Percentiles rank a stretch among this genome's conserved stretches.
phyloP scores from a whole-genome alignment of 2,329 filamentous ascomycete genomes.

The Exophiala bonariae region DNA sequence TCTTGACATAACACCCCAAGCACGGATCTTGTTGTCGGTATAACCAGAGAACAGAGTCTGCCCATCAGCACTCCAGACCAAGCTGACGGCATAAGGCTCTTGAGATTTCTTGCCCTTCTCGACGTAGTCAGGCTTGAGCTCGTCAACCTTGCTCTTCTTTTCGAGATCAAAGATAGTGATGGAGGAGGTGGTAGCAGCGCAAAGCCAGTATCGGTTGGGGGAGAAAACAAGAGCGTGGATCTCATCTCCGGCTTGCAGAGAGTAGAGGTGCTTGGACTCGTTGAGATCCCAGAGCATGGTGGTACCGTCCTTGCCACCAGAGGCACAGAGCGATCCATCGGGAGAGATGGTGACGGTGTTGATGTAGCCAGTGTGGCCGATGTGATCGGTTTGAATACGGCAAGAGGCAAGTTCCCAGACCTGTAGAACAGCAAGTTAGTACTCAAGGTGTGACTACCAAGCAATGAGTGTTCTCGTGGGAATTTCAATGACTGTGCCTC shows the following conservation, averaged over 20 bases:
- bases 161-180: conserved; percentile 99
- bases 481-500: conserved; percentile 47
- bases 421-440: conserved; percentile 47
- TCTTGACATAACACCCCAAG: conserved; percentile 96
- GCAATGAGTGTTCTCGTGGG: background rate
- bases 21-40: conserved; percentile 99
- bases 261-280: conserved; percentile 99
- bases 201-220: conserved; percentile 99
- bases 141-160: conserved; percentile 89
- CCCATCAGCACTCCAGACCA: conserved; percentile 97
- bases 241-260: conserved; percentile 98
- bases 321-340: conserved; percentile 97
- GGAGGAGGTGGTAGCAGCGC: conserved; percentile 92
- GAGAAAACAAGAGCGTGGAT: conserved; percentile 99
- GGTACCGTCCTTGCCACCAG: conserved; percentile 98
- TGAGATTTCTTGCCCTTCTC: conserved; percentile 98
- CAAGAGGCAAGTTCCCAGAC: conserved; percentile 99
- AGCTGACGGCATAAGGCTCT: conserved; percentile 95
- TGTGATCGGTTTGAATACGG: conserved; percentile 99
- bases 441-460: background rate
- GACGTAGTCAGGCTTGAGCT: conserved; percentile 98
- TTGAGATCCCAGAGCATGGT: conserved; percentile 99
- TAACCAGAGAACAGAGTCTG: conserved; percentile 99
- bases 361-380: conserved; percentile 98
- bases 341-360: conserved; percentile 99